phyloP scores from a whole-genome alignment of 805 yeast genomes.

The Metschnikowia similis region DNA sequence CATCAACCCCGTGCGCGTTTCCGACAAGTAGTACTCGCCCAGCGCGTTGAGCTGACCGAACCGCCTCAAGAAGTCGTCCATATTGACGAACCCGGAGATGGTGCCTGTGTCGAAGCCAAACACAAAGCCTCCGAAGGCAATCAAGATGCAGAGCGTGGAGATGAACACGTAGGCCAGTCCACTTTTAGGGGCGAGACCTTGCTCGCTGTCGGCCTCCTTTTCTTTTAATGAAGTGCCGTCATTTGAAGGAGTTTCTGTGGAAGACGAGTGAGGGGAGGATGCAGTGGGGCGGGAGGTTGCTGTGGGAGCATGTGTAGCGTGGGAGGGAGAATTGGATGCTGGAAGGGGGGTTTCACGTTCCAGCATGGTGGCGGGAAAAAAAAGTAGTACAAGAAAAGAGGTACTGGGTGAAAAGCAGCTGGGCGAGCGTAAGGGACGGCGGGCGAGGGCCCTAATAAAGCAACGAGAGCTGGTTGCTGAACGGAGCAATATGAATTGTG shows the following conservation, averaged over 20 bases:
- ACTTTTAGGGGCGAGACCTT: constrained; percentile 10
- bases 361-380: neutral
- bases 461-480: neutral
- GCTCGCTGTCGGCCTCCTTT: constrained; percentile 1
- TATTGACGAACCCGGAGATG: constrained; percentile 65
- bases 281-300: too few relatives aligned
- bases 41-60: constrained; percentile 44
- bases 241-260: neutral
- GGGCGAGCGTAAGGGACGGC: neutral
- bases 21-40: constrained; percentile 43
- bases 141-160: constrained; percentile 45
- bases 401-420: neutral
- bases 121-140: constrained; percentile 74
- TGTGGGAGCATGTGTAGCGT: neutral
- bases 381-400: neutral
- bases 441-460: neutral
- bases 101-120: constrained; percentile 82
- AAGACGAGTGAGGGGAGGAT: too few relatives aligned
- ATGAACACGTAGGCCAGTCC: constrained; percentile 24
- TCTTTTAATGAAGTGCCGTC: constrained; percentile 7
- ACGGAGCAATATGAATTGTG: neutral
- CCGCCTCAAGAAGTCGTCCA: constrained; percentile 50
- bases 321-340: too few relatives aligned
- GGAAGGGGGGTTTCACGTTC: constrained; percentile 4
- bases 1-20: constrained; percentile 48